Percentiles rank a stretch among this genome's conserved stretches.
Conservation (phyloP, 352 stramenopile species). For the Phytophthora syringae region DNA sequence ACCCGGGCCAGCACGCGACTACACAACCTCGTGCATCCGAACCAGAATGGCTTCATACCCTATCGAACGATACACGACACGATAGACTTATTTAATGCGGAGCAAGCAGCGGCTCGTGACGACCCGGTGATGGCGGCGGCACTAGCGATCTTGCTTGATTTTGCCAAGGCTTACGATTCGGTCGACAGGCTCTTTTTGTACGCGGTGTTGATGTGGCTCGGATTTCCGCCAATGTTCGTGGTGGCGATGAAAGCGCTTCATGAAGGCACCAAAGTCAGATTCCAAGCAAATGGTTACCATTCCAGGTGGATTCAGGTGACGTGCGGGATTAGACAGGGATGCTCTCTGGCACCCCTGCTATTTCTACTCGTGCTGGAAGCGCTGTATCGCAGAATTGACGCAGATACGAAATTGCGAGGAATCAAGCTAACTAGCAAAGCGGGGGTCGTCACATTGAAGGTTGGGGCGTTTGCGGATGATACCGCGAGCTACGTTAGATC, state of each 20-base stretch:
- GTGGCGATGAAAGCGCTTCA: background rate
- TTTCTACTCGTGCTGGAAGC: conserved; percentile 9
- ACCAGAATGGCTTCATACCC: background rate
- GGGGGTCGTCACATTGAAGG: too few species aligned
- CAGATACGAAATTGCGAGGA: background rate
- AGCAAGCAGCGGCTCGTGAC: background rate
- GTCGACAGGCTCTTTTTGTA: background rate
- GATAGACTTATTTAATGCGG: background rate
- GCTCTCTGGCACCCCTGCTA: background rate
- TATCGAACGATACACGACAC: background rate
- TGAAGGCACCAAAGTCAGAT: background rate
- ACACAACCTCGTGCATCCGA: background rate
- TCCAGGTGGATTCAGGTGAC: background rate
- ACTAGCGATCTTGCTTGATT: background rate
- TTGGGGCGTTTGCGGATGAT: too few species aligned
- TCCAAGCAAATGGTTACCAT: too few species aligned
- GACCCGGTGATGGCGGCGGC: too few species aligned
- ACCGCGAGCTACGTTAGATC: too few species aligned
- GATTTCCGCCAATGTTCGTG: background rate
- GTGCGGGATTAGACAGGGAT: conserved; percentile 9
- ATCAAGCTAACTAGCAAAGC: background rate
- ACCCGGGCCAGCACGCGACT: too few species aligned
- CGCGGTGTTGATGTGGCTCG: background rate
- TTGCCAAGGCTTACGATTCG: conserved; percentile 15
- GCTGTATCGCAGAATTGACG: background rate